Conservation (phyloP, 148 eudicot genomes). For the Simmondsia chinensis region DNA sequence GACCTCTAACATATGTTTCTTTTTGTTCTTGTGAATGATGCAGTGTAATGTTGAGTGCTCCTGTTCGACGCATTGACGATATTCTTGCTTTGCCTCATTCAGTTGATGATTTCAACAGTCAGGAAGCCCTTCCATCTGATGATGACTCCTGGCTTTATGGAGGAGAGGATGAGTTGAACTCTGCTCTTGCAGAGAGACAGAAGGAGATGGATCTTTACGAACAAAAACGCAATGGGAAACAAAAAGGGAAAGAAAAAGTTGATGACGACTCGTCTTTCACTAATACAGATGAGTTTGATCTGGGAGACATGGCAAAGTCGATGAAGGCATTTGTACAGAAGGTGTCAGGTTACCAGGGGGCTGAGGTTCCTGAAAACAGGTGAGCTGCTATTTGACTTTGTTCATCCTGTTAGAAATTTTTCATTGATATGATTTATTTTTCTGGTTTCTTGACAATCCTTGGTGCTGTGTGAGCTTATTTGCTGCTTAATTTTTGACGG, state of each 20-base stretch:
- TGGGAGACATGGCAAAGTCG: constrained; percentile 68
- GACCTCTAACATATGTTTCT: not conserved
- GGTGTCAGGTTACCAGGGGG: constrained; percentile 81
- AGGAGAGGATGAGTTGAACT: constrained; percentile 84
- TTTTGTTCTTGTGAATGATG: constrained; percentile 5
- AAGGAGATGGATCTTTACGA: constrained; percentile 74
- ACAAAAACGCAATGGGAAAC: constrained; percentile 41
- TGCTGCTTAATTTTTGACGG: too few relatives aligned
- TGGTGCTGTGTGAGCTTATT: too few relatives aligned
- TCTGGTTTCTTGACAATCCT: not conserved
- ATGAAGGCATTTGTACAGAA: constrained; percentile 76
- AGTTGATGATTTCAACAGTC: constrained; percentile 45
- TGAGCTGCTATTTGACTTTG: too few relatives aligned
- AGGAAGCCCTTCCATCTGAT: constrained; percentile 66
- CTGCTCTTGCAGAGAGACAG: constrained; percentile 76
- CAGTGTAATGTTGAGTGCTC: constrained; percentile 75
- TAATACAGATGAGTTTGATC: constrained; percentile 39
- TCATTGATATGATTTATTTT: not conserved
- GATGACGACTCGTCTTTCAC: constrained; percentile 18
- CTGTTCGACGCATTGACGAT: constrained; percentile 76
- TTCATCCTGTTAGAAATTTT: too few relatives aligned
- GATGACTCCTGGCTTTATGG: constrained; percentile 93
- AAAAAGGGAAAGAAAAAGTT: constrained; percentile 51
- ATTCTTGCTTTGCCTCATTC: constrained; percentile 62
- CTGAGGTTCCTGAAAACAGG: constrained; percentile 90